Base-by-base conservation (phyloP, 768 basidiomycete species). In the Rhizopogon sp. region DNA sequence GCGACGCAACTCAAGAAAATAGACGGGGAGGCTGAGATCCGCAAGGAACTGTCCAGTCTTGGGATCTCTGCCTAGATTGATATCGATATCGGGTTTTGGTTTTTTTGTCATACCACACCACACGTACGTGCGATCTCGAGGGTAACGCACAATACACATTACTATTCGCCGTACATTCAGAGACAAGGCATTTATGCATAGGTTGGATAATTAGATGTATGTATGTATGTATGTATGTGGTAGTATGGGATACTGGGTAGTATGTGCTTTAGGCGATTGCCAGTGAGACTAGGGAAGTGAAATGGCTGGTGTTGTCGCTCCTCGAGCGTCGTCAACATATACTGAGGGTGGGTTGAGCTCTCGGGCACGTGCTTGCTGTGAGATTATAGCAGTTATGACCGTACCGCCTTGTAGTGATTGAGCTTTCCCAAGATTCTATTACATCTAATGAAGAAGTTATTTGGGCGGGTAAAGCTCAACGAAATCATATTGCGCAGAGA, bases 1-100 rank as follows among this genome's bases (percentile, higher is more conserved):
- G 87, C 86, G 54, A 99, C 96, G 16, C 96, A 99, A 72, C 75
- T 96, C 62, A 90, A 89, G 82, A 99, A 99, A 82, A 96, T 98
- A 64, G 94, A 97, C 41, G 86, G 87, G 8, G 95, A 98, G 71
- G 79, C 67, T 8, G 89, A 89, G 56, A 92, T 98, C 64, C 76
- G 84, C 64, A 84, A 83, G 66, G 95, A 97, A 74, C 82, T 98
- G 46, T 68, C 76, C 10, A 60, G 62, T 25, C 67, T 78, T 3
- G 67, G 58, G 43, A n/a, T 64, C 37, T 22, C 59, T 3, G 64
- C 57, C 29, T 70, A 52, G 53, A 5, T 11, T 3, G 35, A 50
- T 31, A 5, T 52, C 6, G 14, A 25, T 25, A 25, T 25, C 25
- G 25, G 25, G 25, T 25, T 25, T 25, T 4, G 25, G 25, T 25